Evolutionary conservation across 768 basidiomycete genomes (phyloP), one percentile per base, ranked within the genome.

Genomic region (Mycena floridula): DNA sequence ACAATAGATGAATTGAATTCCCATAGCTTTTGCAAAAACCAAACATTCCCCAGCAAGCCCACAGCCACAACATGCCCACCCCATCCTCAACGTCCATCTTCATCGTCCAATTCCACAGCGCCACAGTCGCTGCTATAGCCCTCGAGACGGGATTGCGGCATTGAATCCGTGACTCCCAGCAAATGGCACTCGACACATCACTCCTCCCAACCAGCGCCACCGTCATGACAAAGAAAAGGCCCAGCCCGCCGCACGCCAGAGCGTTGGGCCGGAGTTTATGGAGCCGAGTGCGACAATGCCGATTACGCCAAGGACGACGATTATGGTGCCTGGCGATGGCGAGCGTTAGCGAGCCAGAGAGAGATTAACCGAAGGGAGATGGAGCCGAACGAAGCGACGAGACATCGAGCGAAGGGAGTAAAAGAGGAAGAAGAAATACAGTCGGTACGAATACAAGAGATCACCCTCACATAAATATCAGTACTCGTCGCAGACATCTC

Each of bases 61-160:
- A 11, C 94, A 95, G 25, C 94, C 93, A 44, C 82, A 82, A 50
- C 92, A 92, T 2, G 91, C 88, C 95, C 94, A 97, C 2, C 84
- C 85, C 40, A 98, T 90, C 12, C 93, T 95, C 37, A 94, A 72
- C 23, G 88, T 82, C 89, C 92, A 96, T 72, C 22, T 63, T 55
- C 63, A 86, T 78, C 6, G 67, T 42, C 13, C 59, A 59, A 5
- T 62, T 58, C 75, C 79, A 82, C 2, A 52, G 59, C 15, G 59
- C 64, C 43, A 58, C 61, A 13, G 72, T 45, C 27, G 59, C 64
- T 7, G 58, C 62, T 16, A 67, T 30, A 2, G 62, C 39, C 37
- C 43, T 49, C 22, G 55, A 18, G 5, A 43, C n/a, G 32, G 42
- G 45, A 42, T 37, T 18, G 27, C 46, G 40, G 46, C 26, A 3